Base-by-base conservation (phyloP, 2,329 filamentous ascomycete genomes). In the Aulographum hederae region DNA sequence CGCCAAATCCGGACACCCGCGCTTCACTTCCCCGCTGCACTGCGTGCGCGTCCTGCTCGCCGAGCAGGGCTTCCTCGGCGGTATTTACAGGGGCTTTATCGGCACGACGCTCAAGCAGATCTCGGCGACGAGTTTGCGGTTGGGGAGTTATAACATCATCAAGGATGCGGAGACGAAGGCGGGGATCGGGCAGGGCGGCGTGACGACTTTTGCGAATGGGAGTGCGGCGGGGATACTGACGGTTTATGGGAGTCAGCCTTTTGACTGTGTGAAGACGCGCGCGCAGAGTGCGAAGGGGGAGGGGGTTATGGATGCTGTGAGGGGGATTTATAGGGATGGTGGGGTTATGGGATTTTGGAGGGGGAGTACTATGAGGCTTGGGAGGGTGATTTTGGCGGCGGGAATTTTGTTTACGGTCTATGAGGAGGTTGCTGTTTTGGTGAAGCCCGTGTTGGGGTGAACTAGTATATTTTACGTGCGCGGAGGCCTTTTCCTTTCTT, bases 341-440 rank as follows among this genome's bases (percentile, higher is more conserved):
- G 73, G 73, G 0, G 39, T 75, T 2, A 58, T 54, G 25, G 72
- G 65, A 0, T 69, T 77, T 37, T 78, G 73, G 73, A 68, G 64
- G 36, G 73, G 73, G 1, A 78, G 71, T 20, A 68, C 69, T 0
- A 78, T 78, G 73, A 58, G 74, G 34, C 43, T 78, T 16, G 71
- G 72, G 1, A 50, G 73, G 37, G 62, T 73, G 3, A 59, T 78
- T 1, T 60, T 78, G 28, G 71, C 67, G 39, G 73, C 73, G n/a
- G 72, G 73, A 0, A 74, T 76, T 36, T 48, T 76, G 2, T 74
- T 75, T 38, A 70, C 68, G 2, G 63, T 65, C 2, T 73, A 73
- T 43, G 71, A 75, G 43, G 21, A 8, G 8, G 21, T 25, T n/a
- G 21, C 21, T 8, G n/a, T 8, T 8, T 8, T 25, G 21, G 8